phyloP scores from a whole-genome alignment of 192 early-diverging fungal genomes.

The Gryganskiella cystojenkinii region DNA sequence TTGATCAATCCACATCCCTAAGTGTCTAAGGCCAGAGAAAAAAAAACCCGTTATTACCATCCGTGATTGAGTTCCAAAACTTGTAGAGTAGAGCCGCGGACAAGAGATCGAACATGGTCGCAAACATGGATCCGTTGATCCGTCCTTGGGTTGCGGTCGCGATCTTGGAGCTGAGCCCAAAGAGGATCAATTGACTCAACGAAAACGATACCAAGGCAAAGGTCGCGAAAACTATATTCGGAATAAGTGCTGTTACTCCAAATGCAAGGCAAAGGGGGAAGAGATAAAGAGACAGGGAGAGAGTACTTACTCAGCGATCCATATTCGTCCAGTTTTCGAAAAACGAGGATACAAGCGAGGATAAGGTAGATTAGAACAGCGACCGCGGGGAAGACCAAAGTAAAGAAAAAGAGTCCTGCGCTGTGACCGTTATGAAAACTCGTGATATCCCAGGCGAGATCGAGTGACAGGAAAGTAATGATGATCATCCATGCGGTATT shows the following conservation, averaged over 20 bases:
- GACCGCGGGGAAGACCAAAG: slow-evolving; percentile 18
- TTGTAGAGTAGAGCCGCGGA: slow-evolving; percentile 58
- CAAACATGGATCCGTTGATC: slow-evolving; percentile 65
- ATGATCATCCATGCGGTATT: slow-evolving; percentile 10
- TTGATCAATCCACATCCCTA: too few relatives aligned
- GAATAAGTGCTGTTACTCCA: too few relatives aligned
- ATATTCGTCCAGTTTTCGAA: slow-evolving; percentile 15
- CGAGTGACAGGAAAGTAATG: slow-evolving; percentile 13
- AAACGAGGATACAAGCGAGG: slow-evolving; percentile 18
- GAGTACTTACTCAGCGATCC: slow-evolving; percentile 16
- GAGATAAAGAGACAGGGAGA: background rate
- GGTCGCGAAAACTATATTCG: slow-evolving; percentile 17
- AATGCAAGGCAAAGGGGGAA: background rate
- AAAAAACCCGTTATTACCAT: slow-evolving; percentile 54
- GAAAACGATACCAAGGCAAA: slow-evolving; percentile 13
- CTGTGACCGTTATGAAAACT: slow-evolving; percentile 14
- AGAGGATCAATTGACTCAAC: slow-evolving; percentile 19
- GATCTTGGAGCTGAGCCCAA: slow-evolving; percentile 12
- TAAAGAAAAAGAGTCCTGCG: slow-evolving; percentile 25
- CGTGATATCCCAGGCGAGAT: slow-evolving; percentile 29
- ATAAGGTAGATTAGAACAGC: slow-evolving; percentile 11
- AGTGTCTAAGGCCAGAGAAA: slow-evolving; percentile 10
- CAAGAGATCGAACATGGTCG: slow-evolving; percentile 58
- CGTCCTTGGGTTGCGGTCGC: slow-evolving; percentile 2
- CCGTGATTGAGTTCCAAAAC: slow-evolving; percentile 67